Percentiles rank a stretch among this genome's conserved stretches.
Conservation (phyloP, 176 grass and related monocot species). For the Poa pratensis region DNA sequence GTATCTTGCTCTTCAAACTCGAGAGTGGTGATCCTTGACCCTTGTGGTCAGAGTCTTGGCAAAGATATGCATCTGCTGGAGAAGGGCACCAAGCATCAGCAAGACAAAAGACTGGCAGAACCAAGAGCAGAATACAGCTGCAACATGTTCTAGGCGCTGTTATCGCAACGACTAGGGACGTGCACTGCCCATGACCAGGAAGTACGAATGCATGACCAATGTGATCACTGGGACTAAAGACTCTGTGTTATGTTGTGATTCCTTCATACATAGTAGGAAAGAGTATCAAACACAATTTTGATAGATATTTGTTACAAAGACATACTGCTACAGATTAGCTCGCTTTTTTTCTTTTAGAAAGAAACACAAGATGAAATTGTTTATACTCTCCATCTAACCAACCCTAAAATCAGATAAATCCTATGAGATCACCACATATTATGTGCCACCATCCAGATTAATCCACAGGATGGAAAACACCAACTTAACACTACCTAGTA, state of each 20-base stretch:
- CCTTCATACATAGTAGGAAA: background rate
- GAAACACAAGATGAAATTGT: background rate
- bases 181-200: background rate
- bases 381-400: background rate
- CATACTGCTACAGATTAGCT: background rate
- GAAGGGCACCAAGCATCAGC: background rate
- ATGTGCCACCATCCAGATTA: background rate
- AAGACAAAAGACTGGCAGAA: background rate
- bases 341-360: background rate
- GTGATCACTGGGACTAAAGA: background rate
- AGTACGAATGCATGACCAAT: background rate
- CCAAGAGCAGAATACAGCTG: background rate
- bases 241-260: background rate
- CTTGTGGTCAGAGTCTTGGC: too few species aligned
- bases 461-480: background rate
- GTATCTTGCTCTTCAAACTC: background rate
- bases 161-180: background rate
- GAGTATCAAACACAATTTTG: background rate
- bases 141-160: background rate
- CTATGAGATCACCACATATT: background rate
- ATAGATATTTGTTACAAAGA: background rate
- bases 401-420: background rate
- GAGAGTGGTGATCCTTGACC: background rate
- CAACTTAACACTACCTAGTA: background rate
- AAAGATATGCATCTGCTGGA: constrained; percentile 4